These are phyloP conservation scores for Amphichorda felina DNA, from an alignment of 2,329 filamentous ascomycete species.

Conservation along the genomic window DNA sequence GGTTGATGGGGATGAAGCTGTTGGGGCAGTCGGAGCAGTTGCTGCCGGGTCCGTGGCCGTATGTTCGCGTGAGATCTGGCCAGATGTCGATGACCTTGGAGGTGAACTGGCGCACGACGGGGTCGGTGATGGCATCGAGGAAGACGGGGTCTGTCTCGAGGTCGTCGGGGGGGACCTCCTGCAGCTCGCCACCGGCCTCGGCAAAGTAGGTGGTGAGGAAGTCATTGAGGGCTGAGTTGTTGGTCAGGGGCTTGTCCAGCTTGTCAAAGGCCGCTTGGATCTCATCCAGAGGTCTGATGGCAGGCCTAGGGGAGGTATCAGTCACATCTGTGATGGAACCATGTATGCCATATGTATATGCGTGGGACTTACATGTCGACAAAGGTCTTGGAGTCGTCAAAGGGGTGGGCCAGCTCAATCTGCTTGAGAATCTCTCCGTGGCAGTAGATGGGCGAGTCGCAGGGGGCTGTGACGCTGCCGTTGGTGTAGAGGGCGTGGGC, in stretches of 20 bases:
- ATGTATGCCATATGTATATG: too few species aligned
- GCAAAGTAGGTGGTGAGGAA: slow-evolving; percentile 55
- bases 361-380: slow-evolving; percentile 47
- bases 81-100: slow-evolving; percentile 56
- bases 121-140: slow-evolving; percentile 42
- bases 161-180: slow-evolving; percentile 35
- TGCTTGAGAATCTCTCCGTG: slow-evolving; percentile 50
- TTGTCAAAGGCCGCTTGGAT: slow-evolving; percentile 49
- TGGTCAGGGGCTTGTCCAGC: slow-evolving; percentile 47
- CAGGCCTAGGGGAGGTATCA: slow-evolving; percentile 45
- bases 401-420: slow-evolving; percentile 51
- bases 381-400: slow-evolving; percentile 58
- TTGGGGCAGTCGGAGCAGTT: slow-evolving; percentile 48
- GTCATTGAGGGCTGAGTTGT: slow-evolving; percentile 48
- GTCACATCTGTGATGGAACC: too few species aligned
- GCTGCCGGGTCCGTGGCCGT: slow-evolving; percentile 29
- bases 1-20: slow-evolving; percentile 55
- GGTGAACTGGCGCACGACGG: slow-evolving; percentile 47
- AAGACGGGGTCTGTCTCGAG: slow-evolving; percentile 46
- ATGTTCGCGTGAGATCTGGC: slow-evolving; percentile 53
- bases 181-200: slow-evolving; percentile 50
- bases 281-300: slow-evolving; percentile 43
- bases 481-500: slow-evolving; percentile 43
- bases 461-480: slow-evolving; percentile 49
- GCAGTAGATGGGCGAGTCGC: slow-evolving; percentile 57